Conservation (phyloP, 2,329 filamentous ascomycete genomes). For the Microdochium paspali region DNA sequence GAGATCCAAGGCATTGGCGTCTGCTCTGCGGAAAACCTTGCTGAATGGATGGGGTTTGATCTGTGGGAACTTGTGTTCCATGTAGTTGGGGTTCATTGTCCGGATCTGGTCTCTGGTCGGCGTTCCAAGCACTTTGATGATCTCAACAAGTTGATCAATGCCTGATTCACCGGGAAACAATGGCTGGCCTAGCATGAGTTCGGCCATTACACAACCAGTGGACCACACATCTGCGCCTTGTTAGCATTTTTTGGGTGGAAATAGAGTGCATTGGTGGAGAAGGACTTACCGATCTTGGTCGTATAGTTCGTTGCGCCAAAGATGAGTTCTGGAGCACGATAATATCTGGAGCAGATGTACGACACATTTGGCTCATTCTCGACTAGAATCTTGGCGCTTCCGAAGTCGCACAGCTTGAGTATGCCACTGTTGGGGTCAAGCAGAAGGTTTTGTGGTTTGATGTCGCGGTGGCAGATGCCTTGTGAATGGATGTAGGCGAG, state of each 20-base stretch:
- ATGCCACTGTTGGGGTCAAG: slow-evolving; percentile 86
- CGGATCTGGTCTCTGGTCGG: slow-evolving; percentile 96
- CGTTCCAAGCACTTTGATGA: slow-evolving; percentile 97
- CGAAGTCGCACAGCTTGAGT: slow-evolving; percentile 96
- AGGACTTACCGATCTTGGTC: slow-evolving; percentile 87
- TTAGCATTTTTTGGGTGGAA: background rate
- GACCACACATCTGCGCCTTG: slow-evolving; percentile 82
- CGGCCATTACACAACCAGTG: slow-evolving; percentile 97
- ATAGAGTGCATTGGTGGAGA: slow-evolving; percentile 1
- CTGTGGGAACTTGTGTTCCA: slow-evolving; percentile 99
- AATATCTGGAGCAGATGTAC: slow-evolving; percentile 99
- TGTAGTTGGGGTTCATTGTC: slow-evolving; percentile 99
- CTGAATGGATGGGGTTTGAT: slow-evolving; percentile 99
- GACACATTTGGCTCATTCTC: slow-evolving; percentile 99
- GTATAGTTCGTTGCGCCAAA: slow-evolving; percentile 99
- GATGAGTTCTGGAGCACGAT: slow-evolving; percentile 94
- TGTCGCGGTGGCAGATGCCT: slow-evolving; percentile 97
- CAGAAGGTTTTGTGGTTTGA: slow-evolving; percentile 96
- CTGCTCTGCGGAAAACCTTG: slow-evolving; percentile 97
- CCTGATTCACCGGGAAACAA: slow-evolving; percentile 97
- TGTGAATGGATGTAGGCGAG: slow-evolving; percentile 98
- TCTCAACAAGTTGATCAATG: slow-evolving; percentile 97
- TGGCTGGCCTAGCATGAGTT: slow-evolving; percentile 96
- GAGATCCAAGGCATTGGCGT: slow-evolving; percentile 84
- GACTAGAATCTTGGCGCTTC: slow-evolving; percentile 95